Base-by-base conservation (phyloP, 805 yeast species). In the Brettanomyces sp. region DNA sequence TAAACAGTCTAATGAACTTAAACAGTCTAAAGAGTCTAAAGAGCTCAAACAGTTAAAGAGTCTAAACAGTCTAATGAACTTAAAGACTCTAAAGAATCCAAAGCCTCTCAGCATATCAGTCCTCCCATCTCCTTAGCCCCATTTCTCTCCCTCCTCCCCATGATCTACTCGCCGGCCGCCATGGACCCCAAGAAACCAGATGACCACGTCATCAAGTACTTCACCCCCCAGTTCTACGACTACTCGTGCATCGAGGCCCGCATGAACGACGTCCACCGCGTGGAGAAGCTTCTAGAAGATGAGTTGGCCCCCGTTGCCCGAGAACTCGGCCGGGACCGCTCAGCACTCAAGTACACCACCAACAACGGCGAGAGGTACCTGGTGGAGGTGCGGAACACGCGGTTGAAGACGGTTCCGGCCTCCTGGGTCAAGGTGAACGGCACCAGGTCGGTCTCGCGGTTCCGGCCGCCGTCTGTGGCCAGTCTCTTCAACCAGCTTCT, bases 351-450 rank as follows among this genome's bases (percentile, higher is more conserved):
- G 21, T 88, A 69, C 54, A 67, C 70, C 25, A 72, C 80, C 12
- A 79, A 76, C 45, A 71, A 75, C 43, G 81, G 79, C 44, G 85
- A 82, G 21, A 82, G 87, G 2, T 85, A 82, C 56, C 65, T 90
- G 42, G 72, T 93, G 22, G 96, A 90, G 55, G 80, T 91, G 0
- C 67, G 87, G 39, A 80, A 80, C 50, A 63, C 74, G 11, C 76
- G 76, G 39, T 68, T 74, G 2, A 76, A 74, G 39, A 62, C 65
- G 1, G 62, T 90, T 2, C 98, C 98, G 0, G 54, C 66, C 2
- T 79, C 77, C 44, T 91, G 96, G 96, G 64, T 82, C 11, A 83
- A 86, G 53, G 75, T 85, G 25, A 83, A 77, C 54, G 83, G 83
- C 7, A 75, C 95, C 41, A 69, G 79, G 49, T 61, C 79, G 1